Evolutionary conservation across 78 protist genomes (phyloP).

Genomic region (Isochrysis galbana): DNA sequence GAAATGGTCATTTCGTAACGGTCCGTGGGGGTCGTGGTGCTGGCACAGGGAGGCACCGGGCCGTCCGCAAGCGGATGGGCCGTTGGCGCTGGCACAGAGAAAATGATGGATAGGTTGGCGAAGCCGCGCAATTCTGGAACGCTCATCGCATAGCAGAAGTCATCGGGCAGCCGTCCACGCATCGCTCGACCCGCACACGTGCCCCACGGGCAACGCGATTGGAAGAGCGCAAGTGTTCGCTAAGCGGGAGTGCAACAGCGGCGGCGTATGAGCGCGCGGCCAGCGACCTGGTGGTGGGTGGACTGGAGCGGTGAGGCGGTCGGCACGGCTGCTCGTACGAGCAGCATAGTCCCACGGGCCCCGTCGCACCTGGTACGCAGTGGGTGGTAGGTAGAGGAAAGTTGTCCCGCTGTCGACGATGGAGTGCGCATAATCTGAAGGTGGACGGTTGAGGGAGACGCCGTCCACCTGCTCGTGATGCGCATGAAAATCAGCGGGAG

Average conservation of each 20-base stretch:
- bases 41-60: too few species aligned
- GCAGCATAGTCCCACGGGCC: background rate
- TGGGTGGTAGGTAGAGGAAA: conserved; percentile 9
- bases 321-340: too few species aligned
- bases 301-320: too few species aligned
- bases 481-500: background rate
- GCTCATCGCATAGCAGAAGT: conserved; percentile 10
- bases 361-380: background rate
- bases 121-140: background rate
- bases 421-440: background rate
- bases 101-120: background rate
- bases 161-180: background rate
- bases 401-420: conserved; percentile 25
- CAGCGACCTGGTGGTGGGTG: too few species aligned
- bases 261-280: too few species aligned
- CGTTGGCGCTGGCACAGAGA: too few species aligned
- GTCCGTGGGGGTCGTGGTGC: too few species aligned
- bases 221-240: too few species aligned
- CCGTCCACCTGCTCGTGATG: too few species aligned
- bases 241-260: too few species aligned
- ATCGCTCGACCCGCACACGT: background rate
- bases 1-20: background rate
- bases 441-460: background rate
- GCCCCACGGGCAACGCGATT: background rate
- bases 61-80: too few species aligned